phyloP scores from a whole-genome alignment of 2,329 filamentous ascomycete species.

The Emydomyces testavorans region DNA sequence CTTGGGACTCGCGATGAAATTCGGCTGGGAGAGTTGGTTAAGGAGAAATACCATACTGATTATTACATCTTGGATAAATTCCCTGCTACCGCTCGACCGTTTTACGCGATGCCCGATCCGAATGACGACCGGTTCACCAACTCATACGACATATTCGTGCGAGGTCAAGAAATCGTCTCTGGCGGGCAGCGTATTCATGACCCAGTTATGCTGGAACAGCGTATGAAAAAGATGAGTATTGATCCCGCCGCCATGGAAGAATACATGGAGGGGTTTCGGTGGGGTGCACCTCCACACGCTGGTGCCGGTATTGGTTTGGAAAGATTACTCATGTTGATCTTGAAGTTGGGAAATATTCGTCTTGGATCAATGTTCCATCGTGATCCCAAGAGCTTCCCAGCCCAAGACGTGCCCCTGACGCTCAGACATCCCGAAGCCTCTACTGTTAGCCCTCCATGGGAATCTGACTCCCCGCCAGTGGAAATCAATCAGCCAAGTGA shows the following conservation, averaged over 20 bases:
- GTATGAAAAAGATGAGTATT: constrained; percentile 65
- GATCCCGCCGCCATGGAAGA: constrained; percentile 76
- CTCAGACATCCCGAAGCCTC: constrained; percentile 82
- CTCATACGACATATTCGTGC: constrained; percentile 89
- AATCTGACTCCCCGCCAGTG: constrained; percentile 28
- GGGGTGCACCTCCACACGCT: constrained; percentile 77
- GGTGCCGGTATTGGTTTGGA: constrained; percentile 85
- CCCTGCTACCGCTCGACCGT: constrained; percentile 69
- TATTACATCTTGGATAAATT: constrained; percentile 95
- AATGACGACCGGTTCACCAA: constrained; percentile 62
- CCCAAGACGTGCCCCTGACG: constrained; percentile 48
- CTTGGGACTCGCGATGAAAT: constrained; percentile 78
- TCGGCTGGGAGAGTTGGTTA: constrained; percentile 69
- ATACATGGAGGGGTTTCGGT: constrained; percentile 78
- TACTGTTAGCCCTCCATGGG: constrained; percentile 60
- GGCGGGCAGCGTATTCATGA: constrained; percentile 91
- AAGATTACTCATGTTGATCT: constrained; percentile 72
- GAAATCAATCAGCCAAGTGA: constrained; percentile 33
- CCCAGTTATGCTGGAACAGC: constrained; percentile 58
- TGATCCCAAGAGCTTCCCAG: constrained; percentile 76
- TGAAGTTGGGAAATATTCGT: constrained; percentile 79
- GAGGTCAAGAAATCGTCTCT: constrained; percentile 83
- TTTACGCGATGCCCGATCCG: constrained; percentile 80
- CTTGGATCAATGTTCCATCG: constrained; percentile 78
- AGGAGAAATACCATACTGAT: constrained; percentile 75